Evolutionary conservation across 306 rosid genomes (phyloP), one percentile per base, ranked within the genome.

Genomic region (Aeschynomene evenia): DNA sequence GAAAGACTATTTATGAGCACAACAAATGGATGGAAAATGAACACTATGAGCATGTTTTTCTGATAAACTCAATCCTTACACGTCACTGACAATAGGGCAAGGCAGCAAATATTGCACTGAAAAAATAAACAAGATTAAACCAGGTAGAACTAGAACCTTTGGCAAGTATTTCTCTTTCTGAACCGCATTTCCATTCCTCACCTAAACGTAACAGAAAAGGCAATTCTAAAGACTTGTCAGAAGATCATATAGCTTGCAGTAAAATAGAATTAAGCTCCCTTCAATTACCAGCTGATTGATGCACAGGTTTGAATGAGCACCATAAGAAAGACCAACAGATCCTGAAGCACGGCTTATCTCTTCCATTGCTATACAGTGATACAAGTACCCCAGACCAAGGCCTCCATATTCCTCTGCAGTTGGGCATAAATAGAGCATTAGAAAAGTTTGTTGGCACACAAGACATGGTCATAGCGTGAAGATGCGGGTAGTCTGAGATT

Each of bases 291-390:
- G 84, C 71, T 93, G 98, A 81, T 93, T 93, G 77, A 93, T 77
- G 77, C 97, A 93, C 77, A 93, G 70, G 82, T 93, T 93, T 59
- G 97, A 93, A 85, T 93, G 98, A 73, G 97, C 97, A 76, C 97
- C 98, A 36, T 86, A 93, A 48, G 97, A 90, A 72, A 90, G 98
- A 24, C 87, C 96, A 74, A 93, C 98, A n/a, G 97, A 93, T 36
- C 74, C 98, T 50, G 98, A 93, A 80, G 98, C 98, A 66, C 98
- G 89, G 68, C 97, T 93, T 75, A 92, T 84, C 86, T 93, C 98
- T 86, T 93, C 98, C 91, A 93, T 79, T 50, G 96, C 94, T 55
- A 93, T 83, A 81, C 97, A 93, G 76, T 93, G 98, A 79, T 90
- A 93, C 80, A 88, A 79, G 83, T 93, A 93, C 39, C 98, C 98